Evolutionary conservation across 805 yeast species (phyloP).

Genomic region (Suhomyces pyralidae): DNA sequence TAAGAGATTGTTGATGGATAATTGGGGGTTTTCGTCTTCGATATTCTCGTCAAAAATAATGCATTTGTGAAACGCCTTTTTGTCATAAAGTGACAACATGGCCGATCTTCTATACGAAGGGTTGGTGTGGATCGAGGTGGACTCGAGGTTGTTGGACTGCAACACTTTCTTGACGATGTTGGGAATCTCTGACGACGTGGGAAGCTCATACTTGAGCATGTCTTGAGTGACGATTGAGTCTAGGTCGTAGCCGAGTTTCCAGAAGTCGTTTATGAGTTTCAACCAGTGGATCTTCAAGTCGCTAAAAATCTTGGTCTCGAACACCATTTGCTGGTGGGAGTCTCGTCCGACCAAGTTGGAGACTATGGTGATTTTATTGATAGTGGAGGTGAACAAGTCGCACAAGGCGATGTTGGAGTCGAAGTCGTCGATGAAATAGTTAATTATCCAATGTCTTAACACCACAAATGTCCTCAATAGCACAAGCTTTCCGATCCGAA

Average conservation of each 20-base stretch:
- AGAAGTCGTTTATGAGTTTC: constrained; percentile 29
- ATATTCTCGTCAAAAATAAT: constrained; percentile 26
- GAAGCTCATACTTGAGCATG: constrained; percentile 22
- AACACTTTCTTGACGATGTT: constrained; percentile 18
- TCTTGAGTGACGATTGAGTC: constrained; percentile 12
- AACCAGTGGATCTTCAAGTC: constrained; percentile 45
- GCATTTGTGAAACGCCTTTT: constrained; percentile 33
- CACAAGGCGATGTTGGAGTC: constrained; percentile 30
- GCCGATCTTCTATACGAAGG: constrained; percentile 45
- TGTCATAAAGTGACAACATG: constrained; percentile 44
- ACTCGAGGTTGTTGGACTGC: constrained; percentile 28
- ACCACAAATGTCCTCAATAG: constrained; percentile 82
- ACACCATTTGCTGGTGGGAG: constrained; percentile 19
- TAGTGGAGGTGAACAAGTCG: constrained; percentile 46
- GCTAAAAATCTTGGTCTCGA: constrained; percentile 34
- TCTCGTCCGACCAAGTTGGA: constrained; percentile 25
- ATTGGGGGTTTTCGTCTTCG: constrained; percentile 35
- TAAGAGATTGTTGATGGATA: constrained; percentile 35
- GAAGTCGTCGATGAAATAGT: constrained; percentile 83
- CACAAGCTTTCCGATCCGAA: constrained; percentile 57
- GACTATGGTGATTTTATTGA: constrained; percentile 35
- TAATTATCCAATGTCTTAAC: constrained; percentile 84
- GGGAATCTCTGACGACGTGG: constrained; percentile 23
- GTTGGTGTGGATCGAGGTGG: constrained; percentile 39
- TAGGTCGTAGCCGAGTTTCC: constrained; percentile 23